Percentiles rank a stretch among this genome's conserved stretches.
Conservation (phyloP, 2,329 filamentous ascomycete species). For the Corinectria fuckeliana region DNA sequence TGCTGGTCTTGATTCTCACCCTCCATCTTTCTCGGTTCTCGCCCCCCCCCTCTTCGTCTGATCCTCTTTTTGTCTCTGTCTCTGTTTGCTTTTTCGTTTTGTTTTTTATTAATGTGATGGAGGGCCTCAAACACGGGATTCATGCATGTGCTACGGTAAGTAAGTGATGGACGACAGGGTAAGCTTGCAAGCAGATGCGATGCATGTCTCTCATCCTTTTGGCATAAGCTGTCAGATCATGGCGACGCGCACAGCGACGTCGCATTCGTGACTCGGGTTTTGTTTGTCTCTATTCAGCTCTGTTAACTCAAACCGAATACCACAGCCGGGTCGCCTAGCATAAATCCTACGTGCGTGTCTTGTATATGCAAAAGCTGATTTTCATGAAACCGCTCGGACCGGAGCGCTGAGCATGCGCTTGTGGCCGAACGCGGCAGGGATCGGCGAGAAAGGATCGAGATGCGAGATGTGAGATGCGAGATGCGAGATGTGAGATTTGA, state of each 20-base stretch:
- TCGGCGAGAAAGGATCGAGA: neutral
- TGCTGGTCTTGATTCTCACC: neutral
- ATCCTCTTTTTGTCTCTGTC: neutral
- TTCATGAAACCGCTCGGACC: neutral
- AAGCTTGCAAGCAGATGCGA: neutral
- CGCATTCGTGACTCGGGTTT: neutral
- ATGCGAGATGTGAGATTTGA: constrained; percentile 11
- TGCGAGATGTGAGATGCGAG: constrained; percentile 3
- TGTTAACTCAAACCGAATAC: no score
- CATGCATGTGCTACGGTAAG: no score
- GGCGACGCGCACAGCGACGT: neutral
- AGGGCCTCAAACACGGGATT: neutral
- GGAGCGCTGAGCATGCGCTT: neutral
- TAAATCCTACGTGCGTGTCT: no score
- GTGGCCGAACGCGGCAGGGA: neutral
- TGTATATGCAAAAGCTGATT: no score
- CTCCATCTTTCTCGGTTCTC: no score
- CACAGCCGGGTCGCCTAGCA: no score
- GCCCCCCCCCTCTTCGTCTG: neutral
- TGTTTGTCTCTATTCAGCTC: no score
- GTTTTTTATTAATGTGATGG: no score
- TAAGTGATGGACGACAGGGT: neutral
- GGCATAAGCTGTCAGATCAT: no score
- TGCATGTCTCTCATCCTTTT: constrained; percentile 14
- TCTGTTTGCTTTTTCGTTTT: neutral